phyloP scores from a whole-genome alignment of 2,329 filamentous ascomycete species.

The Thielaviopsis ethacetica region DNA sequence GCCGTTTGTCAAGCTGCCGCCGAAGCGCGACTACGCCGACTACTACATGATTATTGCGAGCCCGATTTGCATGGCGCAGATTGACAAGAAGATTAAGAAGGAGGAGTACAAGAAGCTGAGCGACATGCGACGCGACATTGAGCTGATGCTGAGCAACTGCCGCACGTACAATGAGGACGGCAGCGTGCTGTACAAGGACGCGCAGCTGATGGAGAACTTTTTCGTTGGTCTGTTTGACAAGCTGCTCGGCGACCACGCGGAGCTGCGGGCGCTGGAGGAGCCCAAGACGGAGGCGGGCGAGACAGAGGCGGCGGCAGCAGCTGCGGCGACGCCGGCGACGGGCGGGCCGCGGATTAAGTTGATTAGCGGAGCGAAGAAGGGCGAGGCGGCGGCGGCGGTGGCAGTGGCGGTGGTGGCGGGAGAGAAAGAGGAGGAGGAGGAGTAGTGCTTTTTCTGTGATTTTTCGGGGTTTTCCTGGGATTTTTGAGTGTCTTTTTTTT shows the following conservation, averaged over 20 bases:
- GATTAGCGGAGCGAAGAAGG: constrained; percentile 38
- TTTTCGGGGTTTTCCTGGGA: too few species aligned
- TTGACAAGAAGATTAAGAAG: constrained; percentile 88
- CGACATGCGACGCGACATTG: constrained; percentile 70
- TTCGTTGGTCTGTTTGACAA: constrained; percentile 38
- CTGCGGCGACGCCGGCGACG: not conserved
- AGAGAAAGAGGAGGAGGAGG: not conserved
- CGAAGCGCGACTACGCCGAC: constrained; percentile 78
- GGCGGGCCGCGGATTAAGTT: constrained; percentile 15
- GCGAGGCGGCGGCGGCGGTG: constrained; percentile 17
- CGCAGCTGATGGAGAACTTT: constrained; percentile 69
- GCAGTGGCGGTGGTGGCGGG: not conserved
- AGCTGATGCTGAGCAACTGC: constrained; percentile 75
- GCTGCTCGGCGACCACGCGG: constrained; percentile 35
- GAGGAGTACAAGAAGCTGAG: constrained; percentile 74
- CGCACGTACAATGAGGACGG: constrained; percentile 94
- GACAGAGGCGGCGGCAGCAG: constrained; percentile 13
- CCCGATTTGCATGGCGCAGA: constrained; percentile 92
- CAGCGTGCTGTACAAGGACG: constrained; percentile 81
- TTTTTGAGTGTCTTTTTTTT: too few species aligned
- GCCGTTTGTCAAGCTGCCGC: constrained; percentile 81
- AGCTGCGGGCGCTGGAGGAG: constrained; percentile 39
- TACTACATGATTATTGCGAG: constrained; percentile 89
- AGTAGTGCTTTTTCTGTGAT: not conserved
- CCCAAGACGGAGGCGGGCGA: constrained; percentile 15